Conservation (phyloP, 805 yeast genomes). For the Ogataea pignaliae region DNA sequence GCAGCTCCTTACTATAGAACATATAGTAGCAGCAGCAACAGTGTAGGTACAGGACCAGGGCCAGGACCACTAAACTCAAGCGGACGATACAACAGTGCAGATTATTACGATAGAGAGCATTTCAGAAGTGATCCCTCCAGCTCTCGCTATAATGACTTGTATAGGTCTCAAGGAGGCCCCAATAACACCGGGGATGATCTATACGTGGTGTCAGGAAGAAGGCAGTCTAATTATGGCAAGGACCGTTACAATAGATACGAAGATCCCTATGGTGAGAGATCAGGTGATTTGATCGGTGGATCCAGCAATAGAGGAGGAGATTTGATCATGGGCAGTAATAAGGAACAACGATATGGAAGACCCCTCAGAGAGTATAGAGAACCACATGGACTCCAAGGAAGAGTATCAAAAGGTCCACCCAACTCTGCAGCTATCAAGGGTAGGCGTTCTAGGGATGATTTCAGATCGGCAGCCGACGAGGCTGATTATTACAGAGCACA, state of each 20-base stretch:
- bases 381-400: constrained; percentile 5
- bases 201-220: constrained; percentile 2
- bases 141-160: too few species aligned
- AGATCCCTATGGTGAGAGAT: constrained; percentile 8
- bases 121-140: constrained; percentile 10
- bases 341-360: constrained; percentile 13
- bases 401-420: constrained; percentile 4
- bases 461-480: constrained; percentile 6
- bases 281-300: constrained; percentile 19
- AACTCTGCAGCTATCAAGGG: constrained; percentile 3
- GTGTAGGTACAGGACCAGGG: neutral
- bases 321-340: constrained; percentile 11
- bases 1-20: constrained; percentile 11
- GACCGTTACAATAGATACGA: constrained; percentile 15
- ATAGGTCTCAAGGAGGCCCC: constrained; percentile 1
- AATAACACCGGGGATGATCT: constrained; percentile 5
- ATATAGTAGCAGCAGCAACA: constrained; percentile 14
- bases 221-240: constrained; percentile 7
- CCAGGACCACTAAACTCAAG: constrained; percentile 3
- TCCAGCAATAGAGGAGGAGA: constrained; percentile 20
- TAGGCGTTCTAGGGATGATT: constrained; percentile 11
- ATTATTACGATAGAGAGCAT: constrained; percentile 17
- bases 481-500: constrained; percentile 10
- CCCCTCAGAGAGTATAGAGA: constrained; percentile 16
- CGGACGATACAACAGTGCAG: constrained; percentile 10